Base-by-base conservation (phyloP, 2,329 filamentous ascomycete genomes). In the Botrytis squamosa region DNA sequence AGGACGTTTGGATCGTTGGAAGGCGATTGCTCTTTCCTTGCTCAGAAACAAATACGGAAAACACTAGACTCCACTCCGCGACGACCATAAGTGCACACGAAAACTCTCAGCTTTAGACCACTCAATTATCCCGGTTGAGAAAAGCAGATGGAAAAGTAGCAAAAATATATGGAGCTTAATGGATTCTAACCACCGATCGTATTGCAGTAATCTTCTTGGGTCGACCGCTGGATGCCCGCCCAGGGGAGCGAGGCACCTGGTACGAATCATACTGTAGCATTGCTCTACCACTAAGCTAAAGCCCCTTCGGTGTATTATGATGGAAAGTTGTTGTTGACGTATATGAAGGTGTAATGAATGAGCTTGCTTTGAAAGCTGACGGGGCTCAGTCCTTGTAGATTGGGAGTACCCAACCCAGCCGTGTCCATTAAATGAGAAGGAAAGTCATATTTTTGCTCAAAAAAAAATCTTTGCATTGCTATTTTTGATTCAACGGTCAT, bases 241-340 rank as follows among this genome's bases (percentile, higher is more conserved):
- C 25, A 25, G 25, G 49, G 25, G 25, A n/a, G 49, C 25, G 25
- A 55, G 25, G 25, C 49, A 9, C 46, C 20, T 52, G 10, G 4
- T 16, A n/a, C 49, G 25, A 55, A 55, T 16, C 25, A 55, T 16
- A 29, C 25, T 29, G 5, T 20, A 49, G 4, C 49, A 55, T 16
- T 55, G 49, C 25, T 55, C n/a, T 29, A n/a, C 5, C 49, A 55
- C 25, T n/a, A 55, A 55, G 12, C 49, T 29, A 55, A 14, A n/a
- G 25, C 25, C 49, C 49, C 25, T 46, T n/a, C 12, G 1, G 0
- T 12, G 25, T 14, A 2, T 46, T 44, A n/a, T 65, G 12, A 3
- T 6, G 0, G n/a, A 10, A 1, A 0, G 8, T 29, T 29, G 10
- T 8, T 29, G 44, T 44, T 8, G 4, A 33, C 4, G 40, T 22